Evolutionary conservation across 179 eudicot species (phyloP), one percentile per base, ranked within the genome.

Genomic region (Actinidia polygama): DNA sequence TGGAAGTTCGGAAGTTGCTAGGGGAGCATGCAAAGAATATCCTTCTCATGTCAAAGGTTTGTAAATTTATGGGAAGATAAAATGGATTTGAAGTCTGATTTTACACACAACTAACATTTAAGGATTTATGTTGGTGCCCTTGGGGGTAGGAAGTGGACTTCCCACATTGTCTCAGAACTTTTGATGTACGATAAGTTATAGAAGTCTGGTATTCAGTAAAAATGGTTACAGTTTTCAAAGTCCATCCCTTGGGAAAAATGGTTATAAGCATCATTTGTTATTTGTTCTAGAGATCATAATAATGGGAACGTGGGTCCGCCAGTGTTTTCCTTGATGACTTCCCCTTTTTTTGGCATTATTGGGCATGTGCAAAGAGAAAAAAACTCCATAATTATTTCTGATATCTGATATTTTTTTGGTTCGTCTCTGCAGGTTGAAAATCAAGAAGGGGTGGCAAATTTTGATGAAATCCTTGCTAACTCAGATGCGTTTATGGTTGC

Each of bases 401-500:
- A 5, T 77, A 21, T 59, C 18, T 36, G 14, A 9, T 46, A 16
- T 26, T 73, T 73, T 23, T 51, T 24, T 73, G 61, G 66, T 30
- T 63, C 14, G 58, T 61, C 54, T 77, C 50, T 78, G 49, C 14
- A 88, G 90, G 90, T 88, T 81, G 90, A 88, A 69, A 88, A 88
- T 67, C 90, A 88, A 83, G 90, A 88, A 79, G 90, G 90, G 12
- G 90, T 88, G 63, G 85, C 86, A 59, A 88, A 88, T 76, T 85
- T 88, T 66, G 90, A 88, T 76, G 90, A 88, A 26, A 88, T 88
- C 55, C 77, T 88, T 26, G 88, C 86, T n/a, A 81, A 85, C 62
- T 83, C 90, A 21, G 90, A 88, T 24, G 88, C 88, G 47, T 88
- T 88, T 26, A 88, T 88, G 90, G 90, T 88, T 36, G 90, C 90